Percentiles rank a stretch among this genome's conserved stretches.
These are phyloP conservation scores for Mrakia gelida DNA, from an alignment of 768 basidiomycete genomes.

Conservation along the genomic window DNA sequence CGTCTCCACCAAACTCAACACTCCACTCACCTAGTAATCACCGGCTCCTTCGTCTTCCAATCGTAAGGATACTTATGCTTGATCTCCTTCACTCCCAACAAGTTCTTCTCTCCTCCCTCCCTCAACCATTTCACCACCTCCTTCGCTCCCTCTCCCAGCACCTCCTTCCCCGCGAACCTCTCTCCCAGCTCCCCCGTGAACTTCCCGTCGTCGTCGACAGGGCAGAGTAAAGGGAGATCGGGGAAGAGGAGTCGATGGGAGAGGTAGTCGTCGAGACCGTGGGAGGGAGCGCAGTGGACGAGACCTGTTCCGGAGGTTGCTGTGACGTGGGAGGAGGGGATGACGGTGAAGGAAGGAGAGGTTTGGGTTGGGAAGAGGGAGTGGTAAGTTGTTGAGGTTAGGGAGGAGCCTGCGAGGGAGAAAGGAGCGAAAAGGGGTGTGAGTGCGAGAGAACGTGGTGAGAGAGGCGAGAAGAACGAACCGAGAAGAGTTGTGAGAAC, in stretches of 20 bases:
- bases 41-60: constrained; percentile 89
- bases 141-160: constrained; percentile 67
- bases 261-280: constrained; percentile 87
- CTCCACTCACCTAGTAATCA: constrained; percentile 72
- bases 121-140: constrained; percentile 63
- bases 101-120: constrained; percentile 47
- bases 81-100: constrained; percentile 65
- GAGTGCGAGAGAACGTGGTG: constrained; percentile 27
- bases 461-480: constrained; percentile 30
- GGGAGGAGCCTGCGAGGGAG: constrained; percentile 33
- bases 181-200: constrained; percentile 55
- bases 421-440: constrained; percentile 32
- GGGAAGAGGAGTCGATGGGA: constrained; percentile 38
- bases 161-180: constrained; percentile 61
- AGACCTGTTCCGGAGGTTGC: constrained; percentile 86
- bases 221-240: constrained; percentile 57
- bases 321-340: constrained; percentile 73
- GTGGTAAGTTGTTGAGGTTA: constrained; percentile 35
- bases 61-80: constrained; percentile 93
- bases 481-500: constrained; percentile 41
- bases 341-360: constrained; percentile 46
- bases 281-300: constrained; percentile 92
- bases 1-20: too few relatives aligned
- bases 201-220: constrained; percentile 71
- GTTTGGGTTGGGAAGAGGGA: constrained; percentile 34